Conservation (phyloP, 2,329 filamentous ascomycete species). For the Eurotiales sp. region DNA sequence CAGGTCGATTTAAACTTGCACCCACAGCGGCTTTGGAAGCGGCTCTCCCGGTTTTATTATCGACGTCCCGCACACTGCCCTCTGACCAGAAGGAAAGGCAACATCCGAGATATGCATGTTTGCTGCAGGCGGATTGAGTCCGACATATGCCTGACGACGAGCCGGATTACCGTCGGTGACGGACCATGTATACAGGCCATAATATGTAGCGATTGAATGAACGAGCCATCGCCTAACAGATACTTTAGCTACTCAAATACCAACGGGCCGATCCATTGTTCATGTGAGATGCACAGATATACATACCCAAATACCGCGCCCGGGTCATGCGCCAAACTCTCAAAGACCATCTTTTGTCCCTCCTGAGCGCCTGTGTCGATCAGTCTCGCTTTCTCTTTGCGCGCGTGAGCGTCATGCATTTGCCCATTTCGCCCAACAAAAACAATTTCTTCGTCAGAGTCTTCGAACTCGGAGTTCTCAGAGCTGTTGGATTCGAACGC, state of each 20-base stretch:
- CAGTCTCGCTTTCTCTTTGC: slow-evolving; percentile 52
- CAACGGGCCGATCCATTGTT: too few species aligned
- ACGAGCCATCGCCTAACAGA: slow-evolving; percentile 75
- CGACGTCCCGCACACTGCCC: slow-evolving; percentile 24
- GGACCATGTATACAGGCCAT: slow-evolving; percentile 80
- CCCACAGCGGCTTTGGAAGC: slow-evolving; percentile 36
- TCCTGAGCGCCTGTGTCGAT: slow-evolving; percentile 43
- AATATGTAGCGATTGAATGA: slow-evolving; percentile 88
- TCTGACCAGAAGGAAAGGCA: slow-evolving; percentile 18
- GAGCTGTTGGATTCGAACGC: slow-evolving; percentile 46
- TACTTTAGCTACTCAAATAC: neutral
- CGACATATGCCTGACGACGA: slow-evolving; percentile 78
- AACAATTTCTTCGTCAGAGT: slow-evolving; percentile 80
- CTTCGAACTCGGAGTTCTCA: slow-evolving; percentile 35
- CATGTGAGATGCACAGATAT: too few species aligned
- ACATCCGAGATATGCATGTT: slow-evolving; percentile 25
- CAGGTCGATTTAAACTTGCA: slow-evolving; percentile 25
- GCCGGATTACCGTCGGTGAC: slow-evolving; percentile 68
- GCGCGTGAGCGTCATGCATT: slow-evolving; percentile 57
- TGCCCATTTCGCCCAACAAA: slow-evolving; percentile 71
- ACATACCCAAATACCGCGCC: slow-evolving; percentile 77
- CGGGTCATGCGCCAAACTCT: slow-evolving; percentile 70
- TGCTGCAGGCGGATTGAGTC: slow-evolving; percentile 47
- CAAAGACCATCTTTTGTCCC: slow-evolving; percentile 71
- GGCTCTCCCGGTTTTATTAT: slow-evolving; percentile 30